A percentile compares a stretch with the other conserved stretches of the same genome.
Conservation (phyloP, 306 rosid genomes). For the Dalbergia oliveri region DNA sequence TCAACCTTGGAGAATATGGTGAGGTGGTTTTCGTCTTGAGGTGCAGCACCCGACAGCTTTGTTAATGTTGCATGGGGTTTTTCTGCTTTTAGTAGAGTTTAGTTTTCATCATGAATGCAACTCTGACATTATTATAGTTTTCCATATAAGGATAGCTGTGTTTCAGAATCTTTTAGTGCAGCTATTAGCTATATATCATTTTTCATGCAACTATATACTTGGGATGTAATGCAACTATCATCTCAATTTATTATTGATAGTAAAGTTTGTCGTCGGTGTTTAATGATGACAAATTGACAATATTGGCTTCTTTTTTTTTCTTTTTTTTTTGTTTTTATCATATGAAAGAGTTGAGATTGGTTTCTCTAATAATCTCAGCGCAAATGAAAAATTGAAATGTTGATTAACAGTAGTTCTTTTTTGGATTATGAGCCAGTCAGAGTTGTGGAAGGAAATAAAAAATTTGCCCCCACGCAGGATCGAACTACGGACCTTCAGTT, state of each 20-base stretch:
- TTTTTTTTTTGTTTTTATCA: neutral
- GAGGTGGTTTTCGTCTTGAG: neutral
- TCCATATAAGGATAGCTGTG: slow-evolving; percentile 8
- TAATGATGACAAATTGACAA: neutral
- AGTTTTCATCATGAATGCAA: slow-evolving; percentile 37
- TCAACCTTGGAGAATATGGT: neutral
- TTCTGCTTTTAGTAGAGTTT: neutral
- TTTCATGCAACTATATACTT: slow-evolving; percentile 30
- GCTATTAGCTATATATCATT: neutral
- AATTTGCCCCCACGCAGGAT: slow-evolving; percentile 39
- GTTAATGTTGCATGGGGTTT: slow-evolving; percentile 26
- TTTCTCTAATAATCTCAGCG: neutral
- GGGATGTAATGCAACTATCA: slow-evolving; percentile 33
- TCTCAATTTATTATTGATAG: slow-evolving; percentile 32
- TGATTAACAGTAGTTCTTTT: neutral
- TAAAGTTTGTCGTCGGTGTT: neutral
- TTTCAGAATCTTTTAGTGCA: slow-evolving; percentile 12
- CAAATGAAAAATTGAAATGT: too few species aligned
- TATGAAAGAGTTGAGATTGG: neutral
- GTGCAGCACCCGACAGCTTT: slow-evolving; percentile 5
- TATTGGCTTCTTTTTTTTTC: neutral
- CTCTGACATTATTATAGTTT: slow-evolving; percentile 29
- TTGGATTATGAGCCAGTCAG: neutral
- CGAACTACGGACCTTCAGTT: slow-evolving; percentile 45
- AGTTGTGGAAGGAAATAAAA: neutral